Evolutionary conservation across 257 asterid genomes (phyloP), one percentile per base, ranked within the genome.

Genomic region (Fraxinus anomala): DNA sequence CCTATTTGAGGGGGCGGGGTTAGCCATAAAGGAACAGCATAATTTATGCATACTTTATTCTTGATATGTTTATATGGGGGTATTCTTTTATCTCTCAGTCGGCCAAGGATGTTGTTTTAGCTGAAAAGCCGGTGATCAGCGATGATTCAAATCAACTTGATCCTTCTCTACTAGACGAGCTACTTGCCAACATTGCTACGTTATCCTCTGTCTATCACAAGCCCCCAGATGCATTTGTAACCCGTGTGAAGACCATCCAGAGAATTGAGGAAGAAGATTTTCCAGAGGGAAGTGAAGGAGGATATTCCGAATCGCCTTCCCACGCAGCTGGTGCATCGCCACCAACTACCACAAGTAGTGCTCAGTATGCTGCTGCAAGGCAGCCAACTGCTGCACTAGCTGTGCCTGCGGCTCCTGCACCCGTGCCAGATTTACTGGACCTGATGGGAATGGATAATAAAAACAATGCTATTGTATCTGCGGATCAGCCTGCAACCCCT

Each of bases 181-280:
- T 96, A 75, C 94, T 96, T 80, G 94, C 95, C 84, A 96, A 93
- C 86, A 92, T 96, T 82, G 97, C 98, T 70, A 96, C 98, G 67
- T 87, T 93, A 77, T 96, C 99, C 80, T 96, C 99, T 68, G 97
- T 96, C 84, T 96, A 91, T 91, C 99, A 96, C 91, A 96, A 96
- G 85, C 99, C 97, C 40, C 97, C 99, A 23, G 99, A 96, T 70
- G 94, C 96, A 77, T 96, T 96, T 68, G 91, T 94, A 75, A 93
- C 99, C 71, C 98, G 97, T 73, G 95, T 96, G 73, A 93, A 90
- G 85, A 92, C 97, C 49, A 59, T 90, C 49, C 97, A 92, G 82
- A 93, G 77, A 88, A 89, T 97, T 3, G 99, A 96, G 81, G 99
- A 96, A 78, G 99, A 93, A 77, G 99, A 96, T n/a, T 96, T 88